Conservation (phyloP, 2,329 filamentous ascomycete genomes). For the Alternaria rosae region DNA sequence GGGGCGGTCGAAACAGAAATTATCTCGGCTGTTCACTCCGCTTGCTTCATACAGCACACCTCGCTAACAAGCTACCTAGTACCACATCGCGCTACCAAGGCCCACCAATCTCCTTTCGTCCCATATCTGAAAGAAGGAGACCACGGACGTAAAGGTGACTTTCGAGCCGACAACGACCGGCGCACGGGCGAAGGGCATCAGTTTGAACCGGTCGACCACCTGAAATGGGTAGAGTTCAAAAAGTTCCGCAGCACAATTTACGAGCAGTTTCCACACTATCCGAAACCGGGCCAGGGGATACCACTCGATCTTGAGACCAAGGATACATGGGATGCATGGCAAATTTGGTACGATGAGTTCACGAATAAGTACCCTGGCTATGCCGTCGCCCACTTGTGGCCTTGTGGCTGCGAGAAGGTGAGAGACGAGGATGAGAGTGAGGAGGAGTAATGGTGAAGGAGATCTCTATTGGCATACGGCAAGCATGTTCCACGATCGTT, state of each 20-base stretch:
- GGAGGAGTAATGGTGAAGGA: conserved; percentile 20
- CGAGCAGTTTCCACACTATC: not conserved
- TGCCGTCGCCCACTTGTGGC: conserved; percentile 24
- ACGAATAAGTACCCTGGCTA: conserved; percentile 29
- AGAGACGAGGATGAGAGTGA: conserved; percentile 16
- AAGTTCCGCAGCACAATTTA: not conserved
- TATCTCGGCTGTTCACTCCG: not conserved
- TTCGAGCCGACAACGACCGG: conserved; percentile 22
- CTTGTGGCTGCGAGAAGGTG: conserved; percentile 34
- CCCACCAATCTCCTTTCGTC: not conserved
- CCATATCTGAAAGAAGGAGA: conserved; percentile 30
- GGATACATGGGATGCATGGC: conserved; percentile 6
- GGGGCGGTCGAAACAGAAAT: not conserved
- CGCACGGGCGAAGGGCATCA: conserved; percentile 31
- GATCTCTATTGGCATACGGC: not conserved
- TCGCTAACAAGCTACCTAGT: not conserved
- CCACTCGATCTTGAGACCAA: not conserved
- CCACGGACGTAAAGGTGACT: conserved; percentile 32
- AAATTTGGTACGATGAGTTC: conserved; percentile 22
- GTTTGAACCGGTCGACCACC: conserved; percentile 15
- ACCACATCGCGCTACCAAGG: not conserved
- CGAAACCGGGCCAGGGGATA: not conserved
- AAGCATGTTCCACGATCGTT: not conserved
- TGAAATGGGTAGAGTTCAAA: conserved; percentile 7
- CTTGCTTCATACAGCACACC: not conserved